Evolutionary conservation across 768 basidiomycete genomes (phyloP), one percentile per base, ranked within the genome.

Genomic region (Rhizopogon roseolus): DNA sequence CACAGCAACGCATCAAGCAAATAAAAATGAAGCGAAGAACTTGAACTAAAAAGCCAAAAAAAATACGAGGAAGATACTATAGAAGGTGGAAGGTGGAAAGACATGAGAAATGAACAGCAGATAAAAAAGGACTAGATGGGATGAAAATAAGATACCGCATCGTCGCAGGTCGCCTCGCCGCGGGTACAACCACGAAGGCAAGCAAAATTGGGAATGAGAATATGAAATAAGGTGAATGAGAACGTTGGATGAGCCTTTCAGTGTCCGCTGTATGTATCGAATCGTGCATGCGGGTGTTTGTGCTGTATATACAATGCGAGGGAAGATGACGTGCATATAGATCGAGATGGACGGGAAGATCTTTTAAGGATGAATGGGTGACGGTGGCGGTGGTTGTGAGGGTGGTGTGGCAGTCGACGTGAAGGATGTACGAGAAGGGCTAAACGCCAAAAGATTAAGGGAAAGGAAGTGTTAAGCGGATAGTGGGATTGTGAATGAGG

Each of bases 241-340:
- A 36, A 48, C 22, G 46, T 36, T 22, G 9, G 22, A 22, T 36
- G 46, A 25, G 9, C 13, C 22, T 36, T 46, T 48, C 3, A 48
- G 46, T 48, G 46, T 48, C 46, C 46, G 46, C 46, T 25, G 34
- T 48, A 36, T 48, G 46, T 48, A 48, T 19, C 34, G 46, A 48
- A 48, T 14, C 46, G 46, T 48, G 32, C 32, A 28, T 48, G 46
- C 34, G 37, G 46, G 46, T 10, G 46, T 36, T 48, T 48, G 46
- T 48, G 34, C 16, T 48, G 46, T 48, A 48, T 48, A 48, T 48
- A 48, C 46, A 48, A 48, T 48, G 46, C 46, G 46, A 48, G 34
- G 34, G 46, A 48, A 48, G 34, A 48, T 48, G 46, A 22, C 4
- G 46, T 48, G 22, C 14, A 36, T 48, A 48, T 37, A 14, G 22